Conservation (phyloP, 495 filamentous ascomycete genomes). For the Hypoxylon subgilvum region DNA sequence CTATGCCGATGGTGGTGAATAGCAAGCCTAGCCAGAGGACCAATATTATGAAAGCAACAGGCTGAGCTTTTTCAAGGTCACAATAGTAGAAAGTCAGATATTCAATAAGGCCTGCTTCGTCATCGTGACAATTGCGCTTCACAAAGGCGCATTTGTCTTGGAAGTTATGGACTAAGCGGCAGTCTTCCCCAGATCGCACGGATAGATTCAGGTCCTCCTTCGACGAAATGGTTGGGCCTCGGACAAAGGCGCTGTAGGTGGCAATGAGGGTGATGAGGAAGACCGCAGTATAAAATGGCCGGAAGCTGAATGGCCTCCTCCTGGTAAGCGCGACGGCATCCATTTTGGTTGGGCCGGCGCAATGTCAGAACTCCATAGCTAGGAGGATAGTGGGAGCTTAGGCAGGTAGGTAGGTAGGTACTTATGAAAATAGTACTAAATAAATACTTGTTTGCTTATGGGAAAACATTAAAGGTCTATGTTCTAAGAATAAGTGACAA, state of each 20-base stretch:
- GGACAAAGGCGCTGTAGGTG: slow-evolving; percentile 41
- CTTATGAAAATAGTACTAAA: too few species aligned
- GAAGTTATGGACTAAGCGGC: slow-evolving; percentile 77
- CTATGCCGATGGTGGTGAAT: slow-evolving; percentile 98
- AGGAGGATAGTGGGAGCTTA: neutral
- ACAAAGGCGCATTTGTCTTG: slow-evolving; percentile 87
- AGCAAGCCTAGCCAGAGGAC: slow-evolving; percentile 85
- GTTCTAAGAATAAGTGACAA: too few species aligned
- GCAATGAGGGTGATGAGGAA: slow-evolving; percentile 47
- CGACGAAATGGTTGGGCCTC: slow-evolving; percentile 5
- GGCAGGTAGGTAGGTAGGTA: neutral
- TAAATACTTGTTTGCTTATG: too few species aligned
- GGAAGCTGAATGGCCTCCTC: slow-evolving; percentile 36
- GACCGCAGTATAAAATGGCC: slow-evolving; percentile 47
- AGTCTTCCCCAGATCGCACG: slow-evolving; percentile 57
- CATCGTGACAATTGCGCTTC: slow-evolving; percentile 78
- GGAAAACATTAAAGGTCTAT: too few species aligned
- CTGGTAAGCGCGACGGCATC: slow-evolving; percentile 2
- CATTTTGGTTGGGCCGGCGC: slow-evolving; percentile 12
- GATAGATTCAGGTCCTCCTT: slow-evolving; percentile 3
- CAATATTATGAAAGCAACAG: slow-evolving; percentile 77
- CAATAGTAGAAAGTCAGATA: slow-evolving; percentile 96
- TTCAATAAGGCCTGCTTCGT: slow-evolving; percentile 86
- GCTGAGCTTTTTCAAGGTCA: slow-evolving; percentile 68
- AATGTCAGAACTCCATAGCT: slow-evolving; percentile 15